Base-by-base conservation (phyloP, 441 rosid species). In the Adansonia gregorii region DNA sequence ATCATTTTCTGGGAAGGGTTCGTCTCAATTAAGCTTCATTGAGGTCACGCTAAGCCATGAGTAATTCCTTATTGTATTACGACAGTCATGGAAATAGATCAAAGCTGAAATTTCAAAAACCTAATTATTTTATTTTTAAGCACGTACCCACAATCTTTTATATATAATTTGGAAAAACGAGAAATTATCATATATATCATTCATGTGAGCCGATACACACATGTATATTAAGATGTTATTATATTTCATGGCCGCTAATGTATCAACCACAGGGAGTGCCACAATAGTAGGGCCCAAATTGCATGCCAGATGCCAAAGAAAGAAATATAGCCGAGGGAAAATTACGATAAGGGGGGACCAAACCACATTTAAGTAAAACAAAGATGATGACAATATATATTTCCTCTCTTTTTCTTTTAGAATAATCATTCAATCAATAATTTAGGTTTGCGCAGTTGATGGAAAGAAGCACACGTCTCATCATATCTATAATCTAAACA, bases 281-380 rank as follows among this genome's bases (percentile, higher is more conserved):
- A 67, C 11, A 43, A 46, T 46, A 55, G 73, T 68, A 68, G 73
- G 56, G 2, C 73, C 73, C 5, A 39, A 22, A 2, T 12, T 46
- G 56, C 20, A 67, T 20, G 56, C 19, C 27, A 2, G 8, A 68
- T 67, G 55, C 48, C 72, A 22, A 11, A 20, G 72, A 48, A 43
- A 24, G 27, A 24, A 61, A 69, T n/a, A 31, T 22, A 24, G 17
- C 22, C 6, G 48, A 10, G 43, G 8, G n/a, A 49, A 69, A 11
- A 48, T 69, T 22, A 49, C 10, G 60, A 51, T 70, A 51, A 27
- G 74, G 74, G 60, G 63, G 63, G 75, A 52, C 75, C 75, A 31
- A 52, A 71, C 45, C 43, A 61, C 17, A 12, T 4, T 51, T 24
- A 24, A 15, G 1, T 2, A 17, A 1, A 6, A 52, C 72, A 67